A percentile compares a stretch with the other conserved stretches of the same genome.
Evolutionary conservation across 1,284 basidiomycete genomes (phyloP).

Genomic region (Cutaneotrichosporon dermatis): DNA sequence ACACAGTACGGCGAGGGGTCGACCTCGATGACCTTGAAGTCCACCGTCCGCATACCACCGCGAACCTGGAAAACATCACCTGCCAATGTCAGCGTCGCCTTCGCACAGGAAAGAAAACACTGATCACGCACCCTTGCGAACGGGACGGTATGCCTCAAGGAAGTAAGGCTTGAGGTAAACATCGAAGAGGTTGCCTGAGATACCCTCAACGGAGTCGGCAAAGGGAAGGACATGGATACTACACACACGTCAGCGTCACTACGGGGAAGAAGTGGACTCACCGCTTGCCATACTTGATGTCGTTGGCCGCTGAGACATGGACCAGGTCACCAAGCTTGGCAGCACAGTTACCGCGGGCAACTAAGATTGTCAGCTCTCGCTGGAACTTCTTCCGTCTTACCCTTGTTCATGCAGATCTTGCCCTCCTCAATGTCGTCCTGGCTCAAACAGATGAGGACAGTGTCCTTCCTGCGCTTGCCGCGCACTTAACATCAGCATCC

Average conservation of each 20-base stretch:
- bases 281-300: conserved; percentile 99
- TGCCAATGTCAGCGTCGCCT: conserved; percentile 50
- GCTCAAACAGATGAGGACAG: conserved; percentile 90
- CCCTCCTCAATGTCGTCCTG: conserved; percentile 96
- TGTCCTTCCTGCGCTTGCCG: conserved; percentile 92
- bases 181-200: conserved; percentile 98
- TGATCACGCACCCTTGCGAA: conserved; percentile 37
- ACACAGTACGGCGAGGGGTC: conserved; percentile 46
- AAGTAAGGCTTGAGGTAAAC: conserved; percentile 99
- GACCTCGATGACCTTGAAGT: conserved; percentile 72
- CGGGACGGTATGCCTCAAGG: conserved; percentile 65
- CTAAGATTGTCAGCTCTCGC: conserved; percentile 46
- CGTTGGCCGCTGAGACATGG: conserved; percentile 90
- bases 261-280: conserved; percentile 11
- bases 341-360: conserved; percentile 95
- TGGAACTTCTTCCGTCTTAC: conserved; percentile 32
- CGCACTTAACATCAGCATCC: conserved; percentile 49
- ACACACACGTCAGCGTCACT: conserved; percentile 6
- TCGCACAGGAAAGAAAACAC: too few relatives aligned
- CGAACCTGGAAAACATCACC: conserved; percentile 99
- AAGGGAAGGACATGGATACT: conserved; percentile 90
- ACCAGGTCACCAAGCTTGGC: conserved; percentile 96
- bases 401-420: conserved; percentile 96
- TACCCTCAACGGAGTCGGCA: conserved; percentile 93
- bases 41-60: conserved; percentile 94